Base-by-base conservation (phyloP, 371 early-diverging fungal genomes). In the Coemansia sp. region DNA sequence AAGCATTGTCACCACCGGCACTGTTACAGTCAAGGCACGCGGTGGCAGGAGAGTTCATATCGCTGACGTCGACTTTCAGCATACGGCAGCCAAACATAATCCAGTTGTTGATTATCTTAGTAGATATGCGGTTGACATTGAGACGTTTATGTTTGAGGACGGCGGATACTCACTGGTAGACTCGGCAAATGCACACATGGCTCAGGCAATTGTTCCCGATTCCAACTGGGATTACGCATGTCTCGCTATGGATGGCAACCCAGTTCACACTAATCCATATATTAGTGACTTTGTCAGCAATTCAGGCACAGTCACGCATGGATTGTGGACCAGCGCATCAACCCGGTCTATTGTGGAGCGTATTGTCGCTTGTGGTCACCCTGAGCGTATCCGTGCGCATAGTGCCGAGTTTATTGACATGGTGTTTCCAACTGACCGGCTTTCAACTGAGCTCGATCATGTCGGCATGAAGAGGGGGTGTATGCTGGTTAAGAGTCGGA, bases 241-340 rank as follows among this genome's bases (percentile, higher is more conserved):
- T 48, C 89, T 90, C 8, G 94, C 95, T 4, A 91, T 90, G 53
- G 97, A 97, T 75, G 86, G 85, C 84, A 97, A 97, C 82, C 95
- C 97, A 13, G 95, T 97, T 69, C 97, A 97, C 85, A 91, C 92
- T 78, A 94, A 93, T 85, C 90, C 91, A 58, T 94, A 92, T 86
- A 92, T 97, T 84, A 92, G 96, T 54, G 92, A 94, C 63, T 78
- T 93, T 21, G 95, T 93, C 55, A 86, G 86, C 36, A 86, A 95
- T 56, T 96, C 96, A 52, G 95, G 91, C 63, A 94, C 96, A 40
- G 94, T 97, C 63, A 94, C 95, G 15, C 97, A 97, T 76, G 97
- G 97, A 59, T 94, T 96, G 95, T 97, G 96, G 96, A 96, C 96
- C 44, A 53, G 58, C 48, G 69, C 69, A 6, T 57, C 69, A 2